These are phyloP conservation scores for Kurtzmaniella fragi DNA, from an alignment of 805 yeast species.

Conservation along the genomic window DNA sequence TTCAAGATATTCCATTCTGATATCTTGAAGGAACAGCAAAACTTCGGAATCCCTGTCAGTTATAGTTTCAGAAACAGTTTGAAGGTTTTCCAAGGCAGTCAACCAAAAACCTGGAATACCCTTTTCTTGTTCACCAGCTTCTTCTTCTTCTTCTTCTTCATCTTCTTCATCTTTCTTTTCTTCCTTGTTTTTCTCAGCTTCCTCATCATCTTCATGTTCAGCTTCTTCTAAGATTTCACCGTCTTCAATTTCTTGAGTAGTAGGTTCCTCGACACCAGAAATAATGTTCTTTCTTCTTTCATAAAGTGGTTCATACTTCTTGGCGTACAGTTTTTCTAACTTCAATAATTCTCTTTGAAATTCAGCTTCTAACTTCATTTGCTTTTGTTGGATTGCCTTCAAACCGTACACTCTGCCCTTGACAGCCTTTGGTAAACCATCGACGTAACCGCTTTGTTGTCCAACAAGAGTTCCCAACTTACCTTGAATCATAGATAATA, in stretches of 20 bases:
- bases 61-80: constrained; percentile 75
- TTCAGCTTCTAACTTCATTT: constrained; percentile 80
- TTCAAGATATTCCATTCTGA: constrained; percentile 73
- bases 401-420: constrained; percentile 76
- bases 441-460: constrained; percentile 80
- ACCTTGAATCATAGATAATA: constrained; percentile 84
- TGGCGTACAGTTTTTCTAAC: constrained; percentile 75
- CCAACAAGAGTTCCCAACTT: constrained; percentile 83
- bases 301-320: constrained; percentile 71
- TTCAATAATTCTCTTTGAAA: constrained; percentile 85
- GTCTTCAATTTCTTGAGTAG: constrained; percentile 66
- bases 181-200: constrained; percentile 28
- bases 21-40: constrained; percentile 59
- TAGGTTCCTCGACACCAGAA: constrained; percentile 71
- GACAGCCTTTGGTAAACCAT: constrained; percentile 63
- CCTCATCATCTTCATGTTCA: constrained; percentile 38
- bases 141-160: constrained; percentile 41
- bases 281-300: constrained; percentile 68
- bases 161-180: constrained; percentile 38
- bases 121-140: constrained; percentile 33
- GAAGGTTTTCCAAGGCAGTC: constrained; percentile 86
- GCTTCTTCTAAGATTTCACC: constrained; percentile 71
- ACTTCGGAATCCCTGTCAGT: constrained; percentile 89
- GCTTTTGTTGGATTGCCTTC: constrained; percentile 74
- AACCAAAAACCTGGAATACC: constrained; percentile 97